Evolutionary conservation across 1,139 yeast species (phyloP), one percentile per base, ranked within the genome.

Genomic region (Arxiozyma telluris): DNA sequence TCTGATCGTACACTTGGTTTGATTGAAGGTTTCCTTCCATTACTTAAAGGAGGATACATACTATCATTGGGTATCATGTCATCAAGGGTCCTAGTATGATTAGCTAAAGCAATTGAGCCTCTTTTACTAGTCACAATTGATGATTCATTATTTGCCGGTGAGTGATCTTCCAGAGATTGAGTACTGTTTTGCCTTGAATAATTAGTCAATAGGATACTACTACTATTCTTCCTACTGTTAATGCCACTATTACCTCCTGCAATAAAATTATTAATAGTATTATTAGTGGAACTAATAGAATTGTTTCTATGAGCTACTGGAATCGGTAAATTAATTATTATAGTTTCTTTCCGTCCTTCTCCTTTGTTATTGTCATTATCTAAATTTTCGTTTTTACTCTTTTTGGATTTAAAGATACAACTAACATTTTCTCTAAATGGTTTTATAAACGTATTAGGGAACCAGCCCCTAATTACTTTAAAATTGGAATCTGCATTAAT

Each of bases 391-490:
- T 41, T 20, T 5, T 22, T 34, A 21, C 15, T 18, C 30, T 44
- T 51, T 18, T 49, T 42, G 7, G 8, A 17, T 27, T 23, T 47
- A 44, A 34, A 47, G 38, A 18, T 25, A 46, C 48, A 42, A 47
- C 30, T 45, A 23, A 50, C 47, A 27, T 48, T 53, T 41, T 62
- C 64, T 44, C 57, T 55, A 12, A 57, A 50, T 1, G 64, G 55
- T 39, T 58, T 57, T 7, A 59, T 81, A 66, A 77, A 80, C 52
- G 77, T 77, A 53, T 76, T 76, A n/a, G 91, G 90, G 68, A 85
- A 83, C 93, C 93, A 85, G 57, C 93, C 93, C 62, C 91, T 73
- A 18, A 72, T 68, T 12, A 77, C 69, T 38, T 56, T 53, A 44
- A 47, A 61, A 4, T 57, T 60, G 12, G 56, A 52, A 23, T 59